These are phyloP conservation scores for Mrakia blollopis DNA, from an alignment of 768 basidiomycete genomes.

Conservation along the genomic window DNA sequence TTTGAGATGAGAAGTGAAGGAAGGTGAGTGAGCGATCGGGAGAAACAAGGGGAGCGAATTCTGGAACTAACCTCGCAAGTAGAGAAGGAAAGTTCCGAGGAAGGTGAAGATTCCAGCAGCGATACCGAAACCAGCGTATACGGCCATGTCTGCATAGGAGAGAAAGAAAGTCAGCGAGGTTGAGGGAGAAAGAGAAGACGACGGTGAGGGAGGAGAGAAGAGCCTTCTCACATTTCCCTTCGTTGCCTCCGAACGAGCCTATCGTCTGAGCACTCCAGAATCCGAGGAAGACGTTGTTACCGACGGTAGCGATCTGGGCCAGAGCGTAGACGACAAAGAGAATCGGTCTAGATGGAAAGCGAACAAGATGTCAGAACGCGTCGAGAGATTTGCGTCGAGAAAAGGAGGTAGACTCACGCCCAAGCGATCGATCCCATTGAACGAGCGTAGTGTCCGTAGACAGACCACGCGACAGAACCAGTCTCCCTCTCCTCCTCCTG, in stretches of 20 bases:
- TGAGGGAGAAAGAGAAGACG: not conserved
- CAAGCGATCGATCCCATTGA: slow-evolving; percentile 53
- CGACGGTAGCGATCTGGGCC: slow-evolving; percentile 56
- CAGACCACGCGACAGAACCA: slow-evolving; percentile 53
- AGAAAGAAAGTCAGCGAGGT: not conserved
- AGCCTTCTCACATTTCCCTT: slow-evolving; percentile 50
- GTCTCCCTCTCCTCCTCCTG: slow-evolving; percentile 57
- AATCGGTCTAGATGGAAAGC: slow-evolving; percentile 40
- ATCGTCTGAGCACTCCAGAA: slow-evolving; percentile 65
- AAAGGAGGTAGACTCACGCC: slow-evolving; percentile 23
- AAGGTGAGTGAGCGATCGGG: not conserved
- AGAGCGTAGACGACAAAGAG: slow-evolving; percentile 51
- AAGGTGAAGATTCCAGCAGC: slow-evolving; percentile 50
- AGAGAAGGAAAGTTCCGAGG: slow-evolving; percentile 39
- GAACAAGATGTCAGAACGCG: too few species aligned
- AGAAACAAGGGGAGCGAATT: not conserved
- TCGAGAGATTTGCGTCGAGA: too few species aligned
- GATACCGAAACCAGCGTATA: slow-evolving; percentile 45
- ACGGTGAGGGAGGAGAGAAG: too few species aligned
- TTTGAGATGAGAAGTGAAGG: not conserved
- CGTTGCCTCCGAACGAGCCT: slow-evolving; percentile 49
- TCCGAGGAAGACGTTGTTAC: slow-evolving; percentile 63
- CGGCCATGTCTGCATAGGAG: slow-evolving; percentile 53
- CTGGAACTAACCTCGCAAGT: slow-evolving; percentile 33
- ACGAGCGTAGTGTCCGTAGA: slow-evolving; percentile 49